Conservation (phyloP, 2,329 filamentous ascomycete species). For the Neopestalotiopsis clavispora region DNA sequence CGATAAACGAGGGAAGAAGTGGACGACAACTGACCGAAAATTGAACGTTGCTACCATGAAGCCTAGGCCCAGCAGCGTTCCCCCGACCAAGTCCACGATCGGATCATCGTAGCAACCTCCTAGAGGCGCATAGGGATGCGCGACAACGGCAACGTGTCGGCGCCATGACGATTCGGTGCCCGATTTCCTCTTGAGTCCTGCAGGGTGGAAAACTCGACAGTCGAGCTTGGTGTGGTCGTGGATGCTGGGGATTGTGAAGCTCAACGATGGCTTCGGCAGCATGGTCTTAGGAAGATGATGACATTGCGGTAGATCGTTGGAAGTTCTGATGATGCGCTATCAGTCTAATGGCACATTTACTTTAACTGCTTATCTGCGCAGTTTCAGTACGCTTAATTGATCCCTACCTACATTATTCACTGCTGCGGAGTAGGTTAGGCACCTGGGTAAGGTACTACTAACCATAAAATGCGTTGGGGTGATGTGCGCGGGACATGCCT, state of each 20-base stretch:
- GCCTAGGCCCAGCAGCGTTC: constrained; percentile 69
- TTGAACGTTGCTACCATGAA: constrained; percentile 89
- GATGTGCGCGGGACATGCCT: too few relatives aligned
- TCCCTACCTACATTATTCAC: too few relatives aligned
- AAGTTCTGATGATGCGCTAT: neutral
- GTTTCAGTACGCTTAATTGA: too few relatives aligned
- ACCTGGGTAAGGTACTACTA: too few relatives aligned
- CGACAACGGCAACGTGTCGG: constrained; percentile 62
- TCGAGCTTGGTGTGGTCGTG: constrained; percentile 78
- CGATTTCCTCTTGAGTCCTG: constrained; percentile 41
- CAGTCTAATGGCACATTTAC: too few relatives aligned
- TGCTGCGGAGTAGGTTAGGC: too few relatives aligned
- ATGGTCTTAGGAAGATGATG: constrained; percentile 35
- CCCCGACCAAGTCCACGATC: constrained; percentile 70
- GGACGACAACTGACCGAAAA: constrained; percentile 67
- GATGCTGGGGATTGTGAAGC: constrained; percentile 83
- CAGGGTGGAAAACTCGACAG: constrained; percentile 82
- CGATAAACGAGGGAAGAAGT: neutral
- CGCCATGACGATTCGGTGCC: constrained; percentile 45
- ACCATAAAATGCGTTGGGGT: too few relatives aligned
- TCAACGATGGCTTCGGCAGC: constrained; percentile 62
- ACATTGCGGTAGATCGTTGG: neutral
- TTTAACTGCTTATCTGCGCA: too few relatives aligned
- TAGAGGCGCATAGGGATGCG: constrained; percentile 89
- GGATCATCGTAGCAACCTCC: constrained; percentile 86